These are phyloP conservation scores for Dryadomyces quercus-mongolicae DNA, from an alignment of 2,329 filamentous ascomycete species.

Conservation along the genomic window DNA sequence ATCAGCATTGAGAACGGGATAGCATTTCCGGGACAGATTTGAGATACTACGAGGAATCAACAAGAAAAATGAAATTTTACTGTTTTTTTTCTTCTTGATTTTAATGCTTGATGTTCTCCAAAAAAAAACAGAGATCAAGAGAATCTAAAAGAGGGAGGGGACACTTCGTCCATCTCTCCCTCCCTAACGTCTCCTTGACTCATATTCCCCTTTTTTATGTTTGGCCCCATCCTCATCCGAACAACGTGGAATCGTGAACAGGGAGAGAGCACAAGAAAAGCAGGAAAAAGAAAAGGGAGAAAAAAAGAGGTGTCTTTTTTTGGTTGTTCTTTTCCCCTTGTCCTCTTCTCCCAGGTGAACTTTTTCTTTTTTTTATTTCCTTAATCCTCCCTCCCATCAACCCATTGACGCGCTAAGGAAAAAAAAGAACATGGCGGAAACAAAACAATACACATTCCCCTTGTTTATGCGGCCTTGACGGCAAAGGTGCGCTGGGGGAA, in stretches of 20 bases:
- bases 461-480: constrained; percentile 57
- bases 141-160: neutral
- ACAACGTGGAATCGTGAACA: constrained; percentile 1
- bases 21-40: neutral
- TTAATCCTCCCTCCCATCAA: neutral
- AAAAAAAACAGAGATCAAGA: neutral
- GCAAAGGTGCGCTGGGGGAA: constrained; percentile 99
- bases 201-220: neutral
- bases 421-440: neutral
- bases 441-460: neutral
- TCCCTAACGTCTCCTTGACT: neutral
- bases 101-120: neutral
- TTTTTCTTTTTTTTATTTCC: constrained; percentile 1
- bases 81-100: constrained; percentile 1
- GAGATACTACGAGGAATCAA: neutral
- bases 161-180: neutral
- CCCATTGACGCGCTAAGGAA: constrained; percentile 1
- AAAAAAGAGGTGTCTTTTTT: neutral
- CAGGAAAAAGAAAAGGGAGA: neutral
- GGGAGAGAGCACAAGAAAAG: neutral
- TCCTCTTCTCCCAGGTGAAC: neutral
- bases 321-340: neutral
- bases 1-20: neutral
- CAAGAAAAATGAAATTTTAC: neutral
- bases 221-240: neutral